Evolutionary conservation across 2,329 filamentous ascomycete genomes (phyloP).

Genomic region (Exophiala aquamarina): DNA sequence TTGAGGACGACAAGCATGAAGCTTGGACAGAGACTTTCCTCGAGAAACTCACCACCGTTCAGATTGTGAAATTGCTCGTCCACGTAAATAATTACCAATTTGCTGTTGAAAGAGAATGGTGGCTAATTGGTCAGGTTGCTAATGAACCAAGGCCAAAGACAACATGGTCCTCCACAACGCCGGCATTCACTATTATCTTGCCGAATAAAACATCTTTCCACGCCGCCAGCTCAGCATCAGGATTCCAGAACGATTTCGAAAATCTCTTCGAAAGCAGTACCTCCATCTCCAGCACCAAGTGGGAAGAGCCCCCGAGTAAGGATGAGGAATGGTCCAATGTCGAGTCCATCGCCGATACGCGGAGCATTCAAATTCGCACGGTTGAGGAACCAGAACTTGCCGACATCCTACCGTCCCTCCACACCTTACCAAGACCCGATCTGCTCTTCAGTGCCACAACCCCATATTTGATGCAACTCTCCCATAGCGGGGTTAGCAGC

Average conservation of each 20-base stretch:
- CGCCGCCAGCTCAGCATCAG: not conserved
- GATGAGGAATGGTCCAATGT: conserved; percentile 11
- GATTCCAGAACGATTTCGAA: conserved; percentile 7
- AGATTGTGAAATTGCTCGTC: conserved; percentile 2
- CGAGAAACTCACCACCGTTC: conserved; percentile 2
- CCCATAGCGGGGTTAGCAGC: not conserved
- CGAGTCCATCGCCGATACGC: conserved; percentile 1
- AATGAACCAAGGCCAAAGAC: conserved; percentile 1
- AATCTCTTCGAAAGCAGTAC: not conserved
- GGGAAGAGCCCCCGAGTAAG: not conserved
- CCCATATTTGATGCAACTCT: conserved; percentile 9
- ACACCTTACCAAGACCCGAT: conserved; percentile 10
- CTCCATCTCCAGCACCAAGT: not conserved
- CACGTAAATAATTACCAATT: conserved; percentile 3
- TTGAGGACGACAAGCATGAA: conserved; percentile 7
- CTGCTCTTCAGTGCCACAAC: conserved; percentile 7
- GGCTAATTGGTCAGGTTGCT: not conserved
- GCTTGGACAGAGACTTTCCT: conserved; percentile 10
- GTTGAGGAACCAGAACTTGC: not conserved
- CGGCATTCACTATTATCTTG: conserved; percentile 2
- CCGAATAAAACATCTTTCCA: conserved; percentile 1
- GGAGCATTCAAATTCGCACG: not conserved
- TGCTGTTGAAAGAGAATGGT: not conserved
- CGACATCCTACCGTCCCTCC: conserved; percentile 5
- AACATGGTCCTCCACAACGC: not conserved